Evolutionary conservation across 2,329 filamentous ascomycete genomes (phyloP), one percentile per base, ranked within the genome.

Genomic region (Endocalyx cinctus): DNA sequence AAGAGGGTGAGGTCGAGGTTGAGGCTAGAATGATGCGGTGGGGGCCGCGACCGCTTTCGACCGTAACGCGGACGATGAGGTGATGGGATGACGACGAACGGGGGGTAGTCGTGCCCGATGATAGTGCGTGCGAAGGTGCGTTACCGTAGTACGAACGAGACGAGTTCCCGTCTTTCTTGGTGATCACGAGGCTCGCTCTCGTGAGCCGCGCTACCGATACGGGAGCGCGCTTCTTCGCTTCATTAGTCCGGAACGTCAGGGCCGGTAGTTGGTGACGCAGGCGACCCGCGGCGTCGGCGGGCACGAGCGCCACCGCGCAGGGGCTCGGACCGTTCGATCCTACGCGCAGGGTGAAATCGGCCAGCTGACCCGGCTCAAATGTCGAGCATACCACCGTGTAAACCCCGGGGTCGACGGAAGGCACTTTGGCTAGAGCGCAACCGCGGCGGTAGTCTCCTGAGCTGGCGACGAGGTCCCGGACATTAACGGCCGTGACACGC

Each of bases 371-470:
- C 0, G 82, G 73, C 42, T 94, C 87, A 56, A 94, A 97, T 0
- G 90, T 94, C 3, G 87, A 95, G 55, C 84, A 90, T 6, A 96
- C 83, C 35, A 95, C 72, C 0, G 87, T 96, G 58, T 97, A 98
- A 1, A 70, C 70, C 1, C 90, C 90, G 1, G 77, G 64, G 25
- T 80, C 77, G 13, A 95, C 63, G 14, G 65, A 43, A 51, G 50
- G 58, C 46, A 75, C 63, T 41, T 85, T 76, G 3, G 83, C 80
- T 19, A 88, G 67, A 4, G 85, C 84, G 54, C 84, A 86, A 17
- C 84, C 84, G 17, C 82, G 79, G 30, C 85, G 80, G 60, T 98
- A 96, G 46, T 95, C 87, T n/a, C 86, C 86, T 20, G 87, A 94
- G 35, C 87, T 82, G 15, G 77, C 76, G 16, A 94, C 73, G 25